phyloP scores from a whole-genome alignment of 805 yeast species.

The Zygotorulaspora danielsina region DNA sequence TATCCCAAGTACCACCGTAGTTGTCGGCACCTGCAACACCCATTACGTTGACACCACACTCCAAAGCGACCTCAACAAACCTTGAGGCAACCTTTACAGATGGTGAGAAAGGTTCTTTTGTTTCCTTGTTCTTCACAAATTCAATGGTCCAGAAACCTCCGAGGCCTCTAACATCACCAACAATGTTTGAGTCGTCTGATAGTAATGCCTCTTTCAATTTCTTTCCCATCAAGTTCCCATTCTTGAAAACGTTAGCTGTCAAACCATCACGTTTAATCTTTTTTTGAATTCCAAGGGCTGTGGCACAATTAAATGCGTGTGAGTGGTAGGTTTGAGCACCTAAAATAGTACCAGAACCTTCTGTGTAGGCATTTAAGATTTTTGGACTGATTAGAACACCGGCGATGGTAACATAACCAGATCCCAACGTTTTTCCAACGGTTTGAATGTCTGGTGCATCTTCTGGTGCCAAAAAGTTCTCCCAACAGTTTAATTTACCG shows the following conservation, averaged over 20 bases:
- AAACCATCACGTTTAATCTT: conserved; percentile 36
- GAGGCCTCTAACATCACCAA: conserved; percentile 59
- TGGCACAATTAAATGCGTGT: conserved; percentile 45
- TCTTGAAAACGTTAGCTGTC: conserved; percentile 41
- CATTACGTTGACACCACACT: conserved; percentile 48
- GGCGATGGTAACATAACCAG: conserved; percentile 48
- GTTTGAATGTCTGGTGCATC: conserved; percentile 46
- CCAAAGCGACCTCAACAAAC: conserved; percentile 36
- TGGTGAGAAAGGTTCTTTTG: conserved; percentile 47
- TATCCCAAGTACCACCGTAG: conserved; percentile 41
- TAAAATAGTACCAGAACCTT: conserved; percentile 40
- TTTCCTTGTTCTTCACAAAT: conserved; percentile 48
- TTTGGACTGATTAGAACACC: conserved; percentile 43
- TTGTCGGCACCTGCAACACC: conserved; percentile 44
- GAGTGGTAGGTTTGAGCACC: conserved; percentile 53
- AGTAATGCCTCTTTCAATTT: conserved; percentile 36
- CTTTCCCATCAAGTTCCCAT: conserved; percentile 42
- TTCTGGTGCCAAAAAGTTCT: conserved; percentile 38
- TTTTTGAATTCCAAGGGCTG: conserved; percentile 45
- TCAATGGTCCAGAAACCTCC: conserved; percentile 60
- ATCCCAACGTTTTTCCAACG: conserved; percentile 47
- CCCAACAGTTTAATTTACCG: conserved; percentile 48
- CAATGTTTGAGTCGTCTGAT: conserved; percentile 37
- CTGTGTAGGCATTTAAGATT: conserved; percentile 37
- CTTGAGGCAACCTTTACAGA: conserved; percentile 37